phyloP scores from a whole-genome alignment of 2,329 filamentous ascomycete genomes.

The Corniculantispora saksenae region DNA sequence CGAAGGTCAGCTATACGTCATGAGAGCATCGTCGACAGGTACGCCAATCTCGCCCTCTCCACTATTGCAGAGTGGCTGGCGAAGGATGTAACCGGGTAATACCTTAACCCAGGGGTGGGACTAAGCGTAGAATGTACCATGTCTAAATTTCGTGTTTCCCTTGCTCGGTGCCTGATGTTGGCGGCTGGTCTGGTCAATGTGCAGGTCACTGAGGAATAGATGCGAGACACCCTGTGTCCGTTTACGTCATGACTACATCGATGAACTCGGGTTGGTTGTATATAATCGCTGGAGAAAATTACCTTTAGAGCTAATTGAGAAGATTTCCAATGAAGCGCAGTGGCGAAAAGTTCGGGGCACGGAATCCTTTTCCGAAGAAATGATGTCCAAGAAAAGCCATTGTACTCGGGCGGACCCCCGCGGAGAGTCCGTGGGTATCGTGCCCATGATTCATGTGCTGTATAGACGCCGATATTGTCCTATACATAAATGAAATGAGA shows the following conservation, averaged over 20 bases:
- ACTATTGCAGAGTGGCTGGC: not conserved
- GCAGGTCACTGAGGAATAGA: not conserved
- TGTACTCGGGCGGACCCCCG: not conserved
- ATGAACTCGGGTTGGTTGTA: not conserved
- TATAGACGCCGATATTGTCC: not conserved
- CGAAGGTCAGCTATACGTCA: not conserved
- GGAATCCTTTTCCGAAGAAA: not conserved
- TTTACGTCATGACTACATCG: constrained; percentile 2
- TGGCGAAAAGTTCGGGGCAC: not conserved
- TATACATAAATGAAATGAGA: not conserved
- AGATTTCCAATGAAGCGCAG: not conserved
- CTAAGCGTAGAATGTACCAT: not conserved
- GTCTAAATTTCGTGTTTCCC: not conserved
- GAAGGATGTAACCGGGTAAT: not conserved
- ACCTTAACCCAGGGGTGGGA: not conserved
- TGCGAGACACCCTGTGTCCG: no score
- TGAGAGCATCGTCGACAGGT: not conserved
- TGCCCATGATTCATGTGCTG: not conserved
- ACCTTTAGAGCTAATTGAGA: no score
- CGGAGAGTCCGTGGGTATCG: not conserved
- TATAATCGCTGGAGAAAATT: no score
- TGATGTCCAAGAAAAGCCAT: not conserved
- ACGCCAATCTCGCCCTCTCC: not conserved
- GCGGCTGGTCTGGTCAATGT: not conserved
- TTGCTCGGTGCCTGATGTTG: not conserved